phyloP scores from a whole-genome alignment of 23 red algal species.

The Gracilaria domingensis region DNA sequence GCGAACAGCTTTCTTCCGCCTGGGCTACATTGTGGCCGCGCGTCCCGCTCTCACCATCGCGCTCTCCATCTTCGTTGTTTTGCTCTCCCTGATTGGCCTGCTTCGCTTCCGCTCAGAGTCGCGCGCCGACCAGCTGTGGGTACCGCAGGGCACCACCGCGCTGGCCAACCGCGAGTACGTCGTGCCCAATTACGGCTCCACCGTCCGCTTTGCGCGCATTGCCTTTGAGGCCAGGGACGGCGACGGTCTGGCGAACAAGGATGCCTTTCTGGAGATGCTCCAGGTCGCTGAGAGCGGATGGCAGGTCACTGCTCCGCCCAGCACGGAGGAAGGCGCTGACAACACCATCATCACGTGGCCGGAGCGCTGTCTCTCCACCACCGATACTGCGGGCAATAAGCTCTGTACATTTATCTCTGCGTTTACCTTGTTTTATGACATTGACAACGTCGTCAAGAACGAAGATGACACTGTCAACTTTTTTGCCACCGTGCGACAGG shows the following conservation, averaged over 20 bases:
- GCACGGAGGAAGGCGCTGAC: constrained; percentile 20
- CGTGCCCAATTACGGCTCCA: constrained; percentile 37
- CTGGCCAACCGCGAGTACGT: constrained; percentile 59
- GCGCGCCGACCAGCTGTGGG: constrained; percentile 72
- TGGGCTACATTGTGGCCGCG: constrained; percentile 63
- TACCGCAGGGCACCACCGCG: constrained; percentile 68
- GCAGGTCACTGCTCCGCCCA: neutral
- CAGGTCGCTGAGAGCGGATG: constrained; percentile 30
- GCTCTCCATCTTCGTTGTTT: constrained; percentile 37
- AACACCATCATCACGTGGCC: constrained; percentile 33
- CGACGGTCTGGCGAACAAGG: constrained; percentile 48
- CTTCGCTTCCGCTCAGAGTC: constrained; percentile 66
- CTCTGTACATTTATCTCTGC: constrained; percentile 38
- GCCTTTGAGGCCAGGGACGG: constrained; percentile 22
- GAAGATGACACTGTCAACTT: constrained; percentile 57
- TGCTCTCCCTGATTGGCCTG: constrained; percentile 50
- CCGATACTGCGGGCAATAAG: constrained; percentile 15
- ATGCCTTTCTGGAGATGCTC: constrained; percentile 51
- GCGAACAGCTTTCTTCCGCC: constrained; percentile 71
- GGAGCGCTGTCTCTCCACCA: constrained; percentile 46
- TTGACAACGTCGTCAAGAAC: neutral
- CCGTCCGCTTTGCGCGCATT: constrained; percentile 33
- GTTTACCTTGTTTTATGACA: constrained; percentile 72
- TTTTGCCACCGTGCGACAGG: constrained; percentile 58
- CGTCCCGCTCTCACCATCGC: constrained; percentile 46